Evolutionary conservation across 2,329 filamentous ascomycete species (phyloP), one percentile per base, ranked within the genome.

Genomic region (Colletotrichum godetiae): DNA sequence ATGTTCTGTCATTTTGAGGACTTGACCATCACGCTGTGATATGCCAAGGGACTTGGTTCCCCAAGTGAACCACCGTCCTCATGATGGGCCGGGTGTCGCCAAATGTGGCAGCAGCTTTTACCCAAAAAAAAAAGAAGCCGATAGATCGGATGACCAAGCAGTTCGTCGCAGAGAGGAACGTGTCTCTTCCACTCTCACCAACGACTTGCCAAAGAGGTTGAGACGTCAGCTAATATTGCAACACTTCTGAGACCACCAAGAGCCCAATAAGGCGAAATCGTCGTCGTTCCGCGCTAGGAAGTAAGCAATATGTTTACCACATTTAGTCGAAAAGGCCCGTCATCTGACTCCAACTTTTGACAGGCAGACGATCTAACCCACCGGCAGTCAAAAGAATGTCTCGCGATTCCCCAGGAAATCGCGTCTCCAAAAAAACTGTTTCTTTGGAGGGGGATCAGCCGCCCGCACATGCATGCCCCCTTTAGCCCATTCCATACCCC

Each of bases 271-370:
- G 42, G 42, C 42, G 19, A 55, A 55, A 13, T 19, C 29, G 27
- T 42, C 24, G 15, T n/a, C 11, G 4, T 35, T 49, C 6, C 27
- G n/a, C 22, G n/a, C 12, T 12, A 13, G 27, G 46, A 35, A 19
- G 61, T 37, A n/a, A 63, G 46, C 46, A 24, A 35, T 46, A n/a
- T n/a, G 46, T 27, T 27, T n/a, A 53, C 33, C 27, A 19, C 31
- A 35, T n/a, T 29, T 42, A n/a, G 42, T 49, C 29, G 12, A 56
- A 13, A 33, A 59, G 22, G 22, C 12, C 31, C 53, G 27, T 70
- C 62, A 70, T 57, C 57, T 68, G 57, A 63, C 60, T 27, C 22
- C n/a, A 11, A 37, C 49, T 29, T 29, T 35, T 52, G 64, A 57
- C 57, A 60, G 42, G 15, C 19, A 49, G 19, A 49, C 42, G 42